Conservation (phyloP, 2,329 filamentous ascomycete genomes). For the Dichotomopilus funicola region DNA sequence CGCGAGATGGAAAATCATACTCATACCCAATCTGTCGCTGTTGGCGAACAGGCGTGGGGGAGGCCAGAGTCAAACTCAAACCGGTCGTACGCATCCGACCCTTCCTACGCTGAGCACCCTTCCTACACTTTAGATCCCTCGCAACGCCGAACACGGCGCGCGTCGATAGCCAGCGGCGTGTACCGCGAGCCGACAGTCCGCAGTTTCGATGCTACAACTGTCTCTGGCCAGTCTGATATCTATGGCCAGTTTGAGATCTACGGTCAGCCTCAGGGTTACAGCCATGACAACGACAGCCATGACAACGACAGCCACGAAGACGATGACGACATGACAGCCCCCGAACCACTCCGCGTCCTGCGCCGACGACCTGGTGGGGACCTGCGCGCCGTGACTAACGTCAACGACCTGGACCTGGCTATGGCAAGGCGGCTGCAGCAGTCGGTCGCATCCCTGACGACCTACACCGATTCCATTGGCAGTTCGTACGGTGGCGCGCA, state of each 20-base stretch:
- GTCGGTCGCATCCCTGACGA: conserved; percentile 54
- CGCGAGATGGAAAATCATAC: conserved; percentile 27
- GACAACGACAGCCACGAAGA: conserved; percentile 23
- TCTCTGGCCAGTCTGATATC: conserved; percentile 43
- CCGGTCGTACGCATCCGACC: conserved; percentile 32
- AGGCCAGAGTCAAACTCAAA: conserved; percentile 30
- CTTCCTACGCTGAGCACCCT: background rate
- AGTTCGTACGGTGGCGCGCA: conserved; percentile 44
- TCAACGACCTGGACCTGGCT: conserved; percentile 51
- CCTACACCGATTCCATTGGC: conserved; percentile 53
- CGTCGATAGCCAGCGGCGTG: conserved; percentile 54
- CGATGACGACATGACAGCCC: conserved; percentile 36
- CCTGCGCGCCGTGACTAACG: conserved; percentile 60
- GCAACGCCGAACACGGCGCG: conserved; percentile 47
- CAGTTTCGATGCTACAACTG: conserved; percentile 57
- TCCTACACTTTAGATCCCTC: conserved; percentile 41
- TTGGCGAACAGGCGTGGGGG: conserved; percentile 35
- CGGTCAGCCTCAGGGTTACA: too few species aligned
- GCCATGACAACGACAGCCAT: too few species aligned
- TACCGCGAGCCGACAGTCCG: conserved; percentile 44
- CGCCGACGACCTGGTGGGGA: conserved; percentile 70
- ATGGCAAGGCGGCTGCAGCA: conserved; percentile 46
- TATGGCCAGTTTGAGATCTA: too few species aligned
- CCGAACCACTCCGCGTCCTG: conserved; percentile 55
- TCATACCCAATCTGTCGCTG: conserved; percentile 27